Evolutionary conservation across 2,329 filamentous ascomycete genomes (phyloP).

Genomic region (Elsinoe arachidis): DNA sequence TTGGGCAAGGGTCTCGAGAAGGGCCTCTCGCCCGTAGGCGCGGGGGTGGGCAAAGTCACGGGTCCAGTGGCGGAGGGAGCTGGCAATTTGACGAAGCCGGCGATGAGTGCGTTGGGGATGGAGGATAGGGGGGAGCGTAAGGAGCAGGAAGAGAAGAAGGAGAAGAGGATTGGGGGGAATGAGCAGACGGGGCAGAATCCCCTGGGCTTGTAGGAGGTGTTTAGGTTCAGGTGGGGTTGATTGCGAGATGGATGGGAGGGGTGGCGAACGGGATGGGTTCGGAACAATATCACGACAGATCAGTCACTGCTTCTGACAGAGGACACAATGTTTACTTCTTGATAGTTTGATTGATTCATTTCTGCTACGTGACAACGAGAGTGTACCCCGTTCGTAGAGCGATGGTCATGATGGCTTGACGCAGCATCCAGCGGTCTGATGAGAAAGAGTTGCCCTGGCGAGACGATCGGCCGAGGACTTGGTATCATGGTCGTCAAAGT

Average conservation of each 20-base stretch:
- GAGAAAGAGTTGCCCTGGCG: not conserved
- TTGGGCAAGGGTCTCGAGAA: slow-evolving; percentile 27
- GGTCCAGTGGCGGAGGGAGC: slow-evolving; percentile 24
- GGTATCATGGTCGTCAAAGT: slow-evolving; percentile 10
- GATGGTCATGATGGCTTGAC: slow-evolving; percentile 8
- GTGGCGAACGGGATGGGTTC: not conserved
- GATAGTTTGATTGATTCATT: not conserved
- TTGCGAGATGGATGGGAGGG: not conserved
- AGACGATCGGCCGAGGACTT: not conserved
- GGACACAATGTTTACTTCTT: not conserved
- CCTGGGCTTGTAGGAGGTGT: slow-evolving; percentile 22
- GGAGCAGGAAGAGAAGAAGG: slow-evolving; percentile 23
- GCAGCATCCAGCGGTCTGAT: slow-evolving; percentile 2
- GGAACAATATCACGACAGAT: slow-evolving; percentile 6
- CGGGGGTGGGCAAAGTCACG: slow-evolving; percentile 23
- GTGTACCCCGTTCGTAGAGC: not conserved
- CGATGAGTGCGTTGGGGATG: slow-evolving; percentile 18
- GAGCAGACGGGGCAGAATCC: slow-evolving; percentile 29
- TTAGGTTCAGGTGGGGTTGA: too few species aligned
- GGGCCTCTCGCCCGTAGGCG: slow-evolving; percentile 25
- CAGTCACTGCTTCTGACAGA: not conserved
- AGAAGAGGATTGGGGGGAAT: slow-evolving; percentile 27
- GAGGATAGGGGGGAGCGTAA: slow-evolving; percentile 20
- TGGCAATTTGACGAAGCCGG: slow-evolving; percentile 19
- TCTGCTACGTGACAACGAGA: not conserved